Base-by-base conservation (phyloP, 768 basidiomycete species). In the Kwoniella pini region DNA sequence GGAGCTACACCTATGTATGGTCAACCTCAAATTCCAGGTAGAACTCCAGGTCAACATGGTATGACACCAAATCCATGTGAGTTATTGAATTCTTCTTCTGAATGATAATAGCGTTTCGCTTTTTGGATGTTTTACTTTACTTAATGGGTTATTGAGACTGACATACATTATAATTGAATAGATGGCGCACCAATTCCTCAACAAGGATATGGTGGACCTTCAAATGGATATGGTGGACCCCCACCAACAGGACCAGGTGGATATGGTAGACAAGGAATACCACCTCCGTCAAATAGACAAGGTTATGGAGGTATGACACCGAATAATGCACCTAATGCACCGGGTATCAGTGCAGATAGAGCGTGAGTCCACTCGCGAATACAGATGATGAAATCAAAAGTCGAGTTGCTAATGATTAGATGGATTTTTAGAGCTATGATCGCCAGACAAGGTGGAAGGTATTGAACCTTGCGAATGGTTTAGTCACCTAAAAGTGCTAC, bases 311-410 rank as follows among this genome's bases (percentile, higher is more conserved):
- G 54, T 19, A 33, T 46, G 48, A 57, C 56, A n/a, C 51, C 56
- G 38, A 17, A 17, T 17, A 44, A 33, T 24, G 43, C 52, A 19
- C 56, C 56, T 44, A n/a, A n/a, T n/a, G 44, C 56, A 21, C 5
- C 64, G 28, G 70, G 71, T 11, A 74, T 74, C 58, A 75, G 72
- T 38, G 62, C 73, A 13, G 73, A 75, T 31, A 22, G 73, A 65
- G 73, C 73, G 69, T 71, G 60, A 70, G 69, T 70, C 5, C 49
- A n/a, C n/a, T n/a, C n/a, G n/a, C n/a, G n/a, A n/a, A n/a, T n/a
- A n/a, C n/a, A n/a, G n/a, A n/a, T n/a, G n/a, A n/a, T n/a, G n/a
- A n/a, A n/a, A n/a, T n/a, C n/a, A n/a, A n/a, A n/a, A n/a, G n/a
- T n/a, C n/a, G n/a, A n/a, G n/a, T n/a, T n/a, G n/a, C n/a, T n/a